Evolutionary conservation across 805 yeast species (phyloP).

Genomic region (Torulaspora franciscae): DNA sequence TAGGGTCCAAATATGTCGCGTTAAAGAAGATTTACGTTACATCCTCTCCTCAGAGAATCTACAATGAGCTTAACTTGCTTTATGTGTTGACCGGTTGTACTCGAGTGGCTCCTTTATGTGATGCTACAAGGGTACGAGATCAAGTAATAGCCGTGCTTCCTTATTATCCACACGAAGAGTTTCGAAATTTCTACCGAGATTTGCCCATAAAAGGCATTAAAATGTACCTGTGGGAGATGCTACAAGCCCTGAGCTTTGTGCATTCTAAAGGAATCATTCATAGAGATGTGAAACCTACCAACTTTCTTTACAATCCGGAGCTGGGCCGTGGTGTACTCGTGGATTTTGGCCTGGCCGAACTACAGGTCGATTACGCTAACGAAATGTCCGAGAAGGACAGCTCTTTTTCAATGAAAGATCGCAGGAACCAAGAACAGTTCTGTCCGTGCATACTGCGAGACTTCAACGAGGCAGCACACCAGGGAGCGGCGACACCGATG

Average conservation of each 20-base stretch:
- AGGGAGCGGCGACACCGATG: constrained; percentile 20
- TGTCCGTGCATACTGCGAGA: constrained; percentile 57
- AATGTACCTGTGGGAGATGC: constrained; percentile 70
- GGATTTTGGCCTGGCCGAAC: constrained; percentile 90
- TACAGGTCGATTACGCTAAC: constrained; percentile 32
- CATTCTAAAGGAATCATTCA: constrained; percentile 79
- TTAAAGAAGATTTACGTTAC: constrained; percentile 91
- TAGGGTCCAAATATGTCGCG: constrained; percentile 58
- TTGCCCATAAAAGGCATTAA: constrained; percentile 75
- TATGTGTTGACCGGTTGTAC: constrained; percentile 62
- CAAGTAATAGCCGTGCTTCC: constrained; percentile 93
- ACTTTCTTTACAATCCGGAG: constrained; percentile 58
- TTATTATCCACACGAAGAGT: constrained; percentile 85
- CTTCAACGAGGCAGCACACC: constrained; percentile 4
- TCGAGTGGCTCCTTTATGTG: constrained; percentile 82
- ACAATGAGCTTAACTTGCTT: constrained; percentile 77
- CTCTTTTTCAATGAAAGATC: constrained; percentile 15
- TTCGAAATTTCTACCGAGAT: constrained; percentile 78
- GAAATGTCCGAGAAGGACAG: constrained; percentile 14
- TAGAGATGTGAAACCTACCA: constrained; percentile 86
- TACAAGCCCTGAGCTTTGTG: constrained; percentile 62
- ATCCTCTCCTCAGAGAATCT: constrained; percentile 86
- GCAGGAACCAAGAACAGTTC: constrained; percentile 31
- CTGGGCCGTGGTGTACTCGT: constrained; percentile 79
- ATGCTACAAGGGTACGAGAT: constrained; percentile 81